Conservation (phyloP, 345 rosid species). For the Iberis pinnata region DNA sequence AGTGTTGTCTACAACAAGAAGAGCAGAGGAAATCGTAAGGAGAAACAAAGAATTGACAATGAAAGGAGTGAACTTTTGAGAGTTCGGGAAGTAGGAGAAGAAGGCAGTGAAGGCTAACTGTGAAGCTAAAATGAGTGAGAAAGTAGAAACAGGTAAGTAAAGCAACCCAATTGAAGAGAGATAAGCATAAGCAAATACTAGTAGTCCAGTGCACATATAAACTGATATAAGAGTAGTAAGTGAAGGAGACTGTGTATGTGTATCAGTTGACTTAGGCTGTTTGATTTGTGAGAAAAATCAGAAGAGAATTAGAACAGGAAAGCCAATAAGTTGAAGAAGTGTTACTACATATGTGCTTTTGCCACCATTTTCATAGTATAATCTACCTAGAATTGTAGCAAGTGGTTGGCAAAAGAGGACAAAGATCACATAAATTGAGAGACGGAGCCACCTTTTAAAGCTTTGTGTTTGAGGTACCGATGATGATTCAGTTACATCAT, state of each 20-base stretch:
- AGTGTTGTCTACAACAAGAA: slow-evolving; percentile 26
- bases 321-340: slow-evolving; percentile 37
- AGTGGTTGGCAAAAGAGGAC: slow-evolving; percentile 36
- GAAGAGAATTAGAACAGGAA: slow-evolving; percentile 40
- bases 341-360: slow-evolving; percentile 41
- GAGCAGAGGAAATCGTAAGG: slow-evolving; percentile 41
- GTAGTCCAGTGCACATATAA: slow-evolving; percentile 32
- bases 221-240: slow-evolving; percentile 2
- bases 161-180: slow-evolving; percentile 37
- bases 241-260: neutral
- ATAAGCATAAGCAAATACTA: slow-evolving; percentile 25
- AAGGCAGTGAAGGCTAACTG: slow-evolving; percentile 45
- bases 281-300: slow-evolving; percentile 23
- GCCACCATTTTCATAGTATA: slow-evolving; percentile 45
- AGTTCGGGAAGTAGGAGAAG: slow-evolving; percentile 43
- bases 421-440: slow-evolving; percentile 29
- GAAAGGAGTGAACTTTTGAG: slow-evolving; percentile 37
- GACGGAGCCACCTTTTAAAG: slow-evolving; percentile 30
- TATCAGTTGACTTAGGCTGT: neutral
- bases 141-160: slow-evolving; percentile 46
- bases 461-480: slow-evolving; percentile 10
- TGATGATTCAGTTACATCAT: slow-evolving; percentile 10
- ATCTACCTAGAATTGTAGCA: slow-evolving; percentile 36
- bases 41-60: slow-evolving; percentile 36
- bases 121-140: slow-evolving; percentile 32